phyloP scores from a whole-genome alignment of 257 asterid genomes.

The Penstemon davidsonii region DNA sequence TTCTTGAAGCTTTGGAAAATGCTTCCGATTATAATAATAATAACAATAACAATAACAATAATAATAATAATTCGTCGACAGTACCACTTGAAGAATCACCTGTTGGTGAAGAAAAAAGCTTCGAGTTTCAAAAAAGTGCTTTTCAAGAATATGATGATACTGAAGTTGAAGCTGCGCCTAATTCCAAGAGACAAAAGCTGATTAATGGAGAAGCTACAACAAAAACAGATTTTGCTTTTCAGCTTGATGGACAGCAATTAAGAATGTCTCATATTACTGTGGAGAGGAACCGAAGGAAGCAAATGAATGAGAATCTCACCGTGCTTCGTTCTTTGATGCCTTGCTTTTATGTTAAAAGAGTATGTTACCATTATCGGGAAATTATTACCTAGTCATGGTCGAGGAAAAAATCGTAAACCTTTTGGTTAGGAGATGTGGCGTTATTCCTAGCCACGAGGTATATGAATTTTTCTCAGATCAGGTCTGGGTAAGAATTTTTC shows the following conservation, averaged over 20 bases:
- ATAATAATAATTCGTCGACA: too few relatives aligned
- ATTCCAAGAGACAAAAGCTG: constrained; percentile 55
- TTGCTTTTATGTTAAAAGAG: constrained; percentile 78
- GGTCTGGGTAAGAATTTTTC: too few relatives aligned
- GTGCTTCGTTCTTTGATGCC: constrained; percentile 85
- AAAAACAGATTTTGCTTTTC: constrained; percentile 16
- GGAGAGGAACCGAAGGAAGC: constrained; percentile 83
- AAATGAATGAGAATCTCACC: constrained; percentile 77
- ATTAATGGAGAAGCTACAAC: background rate
- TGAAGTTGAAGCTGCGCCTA: constrained; percentile 35
- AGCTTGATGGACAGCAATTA: constrained; percentile 45
- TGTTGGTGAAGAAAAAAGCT: constrained; percentile 27
- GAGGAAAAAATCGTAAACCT: too few relatives aligned
- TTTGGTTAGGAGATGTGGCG: too few relatives aligned
- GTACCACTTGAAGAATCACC: background rate
- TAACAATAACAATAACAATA: too few relatives aligned
- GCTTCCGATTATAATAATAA: constrained; percentile 29
- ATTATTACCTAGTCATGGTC: too few relatives aligned
- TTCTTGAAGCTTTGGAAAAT: constrained; percentile 61
- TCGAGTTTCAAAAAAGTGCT: constrained; percentile 45
- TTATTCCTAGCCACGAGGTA: too few relatives aligned
- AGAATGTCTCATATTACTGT: constrained; percentile 64
- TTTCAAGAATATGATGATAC: constrained; percentile 47
- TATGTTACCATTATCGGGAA: constrained; percentile 21
- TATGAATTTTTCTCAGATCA: too few relatives aligned